phyloP scores from a whole-genome alignment of 768 basidiomycete genomes.

The Leucocoprinus leucothites region DNA sequence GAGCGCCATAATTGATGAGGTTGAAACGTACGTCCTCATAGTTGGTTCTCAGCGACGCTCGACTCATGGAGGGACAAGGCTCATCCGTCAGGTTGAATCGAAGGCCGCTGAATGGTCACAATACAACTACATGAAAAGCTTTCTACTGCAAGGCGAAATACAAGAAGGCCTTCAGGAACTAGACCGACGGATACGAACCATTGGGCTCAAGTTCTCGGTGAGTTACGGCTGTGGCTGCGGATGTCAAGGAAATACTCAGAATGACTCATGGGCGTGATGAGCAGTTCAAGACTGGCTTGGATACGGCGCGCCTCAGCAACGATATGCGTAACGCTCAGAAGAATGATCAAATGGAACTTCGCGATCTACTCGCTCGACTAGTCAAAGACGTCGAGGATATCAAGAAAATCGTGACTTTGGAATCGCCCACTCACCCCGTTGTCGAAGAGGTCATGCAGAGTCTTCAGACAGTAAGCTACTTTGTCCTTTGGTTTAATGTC shows the following conservation, averaged over 20 bases:
- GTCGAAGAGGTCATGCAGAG: conserved; percentile 39
- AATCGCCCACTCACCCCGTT: conserved; percentile 25
- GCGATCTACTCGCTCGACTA: conserved; percentile 31
- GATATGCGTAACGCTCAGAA: conserved; percentile 27
- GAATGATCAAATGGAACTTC: conserved; percentile 31
- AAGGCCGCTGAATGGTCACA: conserved; percentile 35
- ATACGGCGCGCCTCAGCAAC: not conserved
- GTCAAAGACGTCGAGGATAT: conserved; percentile 32
- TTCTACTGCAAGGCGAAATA: conserved; percentile 37
- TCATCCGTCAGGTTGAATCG: conserved; percentile 25
- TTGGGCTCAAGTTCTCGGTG: conserved; percentile 34
- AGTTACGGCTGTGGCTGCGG: conserved; percentile 20
- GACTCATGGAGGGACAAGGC: conserved; percentile 15
- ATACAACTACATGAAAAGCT: conserved; percentile 32
- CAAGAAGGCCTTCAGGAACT: conserved; percentile 36
- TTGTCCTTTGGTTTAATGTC: not conserved
- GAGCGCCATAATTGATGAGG: conserved; percentile 31
- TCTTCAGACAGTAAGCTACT: conserved; percentile 33
- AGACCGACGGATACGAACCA: conserved; percentile 33
- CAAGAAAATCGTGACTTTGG: conserved; percentile 26
- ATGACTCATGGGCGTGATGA: too few relatives aligned
- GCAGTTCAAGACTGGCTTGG: not conserved
- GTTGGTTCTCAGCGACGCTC: not conserved
- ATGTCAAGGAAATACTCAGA: not conserved
- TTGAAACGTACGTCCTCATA: conserved; percentile 25